Percentiles rank a stretch among this genome's conserved stretches.
These are phyloP conservation scores for Themeda triandra DNA, from an alignment of 176 grass and related monocot species.

Conservation along the genomic window DNA sequence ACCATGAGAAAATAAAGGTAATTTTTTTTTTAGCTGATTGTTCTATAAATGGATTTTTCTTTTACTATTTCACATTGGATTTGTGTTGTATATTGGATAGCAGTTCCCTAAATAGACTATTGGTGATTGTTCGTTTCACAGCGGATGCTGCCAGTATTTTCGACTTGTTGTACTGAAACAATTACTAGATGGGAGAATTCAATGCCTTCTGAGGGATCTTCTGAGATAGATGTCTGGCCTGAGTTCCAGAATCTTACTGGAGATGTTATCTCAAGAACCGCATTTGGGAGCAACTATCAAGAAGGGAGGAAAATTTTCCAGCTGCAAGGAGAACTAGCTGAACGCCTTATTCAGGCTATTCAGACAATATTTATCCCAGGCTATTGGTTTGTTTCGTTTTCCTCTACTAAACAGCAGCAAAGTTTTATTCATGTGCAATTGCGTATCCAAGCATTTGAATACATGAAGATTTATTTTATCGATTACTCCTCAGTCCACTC, in stretches of 20 bases:
- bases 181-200: slow-evolving; percentile 64
- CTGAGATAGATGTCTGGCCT: slow-evolving; percentile 63
- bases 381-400: slow-evolving; percentile 30
- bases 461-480: background rate
- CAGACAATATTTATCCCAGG: slow-evolving; percentile 56
- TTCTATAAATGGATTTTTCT: background rate
- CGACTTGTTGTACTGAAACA: slow-evolving; percentile 48
- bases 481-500: background rate
- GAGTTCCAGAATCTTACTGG: slow-evolving; percentile 71
- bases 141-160: slow-evolving; percentile 61
- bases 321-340: slow-evolving; percentile 57
- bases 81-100: background rate
- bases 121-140: slow-evolving; percentile 2
- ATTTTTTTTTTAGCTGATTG: background rate
- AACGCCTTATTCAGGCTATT: slow-evolving; percentile 33
- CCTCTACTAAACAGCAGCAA: background rate
- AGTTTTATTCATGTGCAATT: background rate
- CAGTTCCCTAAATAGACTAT: background rate
- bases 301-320: slow-evolving; percentile 73
- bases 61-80: background rate
- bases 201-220: slow-evolving; percentile 26
- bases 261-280: slow-evolving; percentile 72
- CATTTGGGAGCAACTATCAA: slow-evolving; percentile 75
- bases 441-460: background rate
- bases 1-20: slow-evolving; percentile 78